A percentile compares a stretch with the other conserved stretches of the same genome.
Evolutionary conservation across 768 basidiomycete genomes (phyloP).

Genomic region (Lactarius vividus): DNA sequence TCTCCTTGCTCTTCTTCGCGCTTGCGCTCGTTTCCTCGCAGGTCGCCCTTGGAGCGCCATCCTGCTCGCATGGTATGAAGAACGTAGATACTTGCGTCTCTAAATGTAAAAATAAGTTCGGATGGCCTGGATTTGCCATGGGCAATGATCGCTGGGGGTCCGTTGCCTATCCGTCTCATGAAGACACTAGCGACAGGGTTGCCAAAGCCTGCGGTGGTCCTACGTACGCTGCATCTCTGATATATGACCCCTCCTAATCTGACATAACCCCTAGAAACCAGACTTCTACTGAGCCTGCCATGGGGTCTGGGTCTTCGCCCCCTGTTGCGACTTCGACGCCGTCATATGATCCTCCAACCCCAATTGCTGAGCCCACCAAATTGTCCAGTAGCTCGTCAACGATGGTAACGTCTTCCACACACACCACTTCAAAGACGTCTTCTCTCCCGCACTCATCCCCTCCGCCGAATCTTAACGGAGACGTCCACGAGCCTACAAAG

Average conservation of each 20-base stretch:
- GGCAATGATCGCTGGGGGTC: slow-evolving; percentile 56
- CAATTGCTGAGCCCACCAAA: not conserved
- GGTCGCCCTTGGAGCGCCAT: slow-evolving; percentile 19
- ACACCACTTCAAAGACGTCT: not conserved
- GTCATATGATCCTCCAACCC: not conserved
- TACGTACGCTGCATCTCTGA: slow-evolving; percentile 12
- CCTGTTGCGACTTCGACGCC: not conserved
- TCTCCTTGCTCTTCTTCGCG: slow-evolving; percentile 31
- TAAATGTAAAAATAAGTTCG: slow-evolving; percentile 24
- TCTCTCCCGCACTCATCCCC: not conserved
- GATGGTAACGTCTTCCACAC: not conserved
- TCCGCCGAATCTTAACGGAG: not conserved
- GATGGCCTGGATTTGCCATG: slow-evolving; percentile 44
- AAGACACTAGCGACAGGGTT: slow-evolving; percentile 39
- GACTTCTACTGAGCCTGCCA: not conserved
- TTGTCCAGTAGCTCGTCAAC: not conserved
- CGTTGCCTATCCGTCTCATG: slow-evolving; percentile 41
- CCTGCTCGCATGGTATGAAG: not conserved
- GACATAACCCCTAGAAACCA: not conserved
- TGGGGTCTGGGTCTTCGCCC: not conserved
- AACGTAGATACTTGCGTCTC: slow-evolving; percentile 13
- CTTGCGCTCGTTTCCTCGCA: slow-evolving; percentile 23
- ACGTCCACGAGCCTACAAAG: not conserved
- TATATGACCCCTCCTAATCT: not conserved
- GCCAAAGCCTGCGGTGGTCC: slow-evolving; percentile 45